phyloP scores from a whole-genome alignment of 225 moss, liverwort and hornwort genomes.

The Straminergon stramineum region DNA sequence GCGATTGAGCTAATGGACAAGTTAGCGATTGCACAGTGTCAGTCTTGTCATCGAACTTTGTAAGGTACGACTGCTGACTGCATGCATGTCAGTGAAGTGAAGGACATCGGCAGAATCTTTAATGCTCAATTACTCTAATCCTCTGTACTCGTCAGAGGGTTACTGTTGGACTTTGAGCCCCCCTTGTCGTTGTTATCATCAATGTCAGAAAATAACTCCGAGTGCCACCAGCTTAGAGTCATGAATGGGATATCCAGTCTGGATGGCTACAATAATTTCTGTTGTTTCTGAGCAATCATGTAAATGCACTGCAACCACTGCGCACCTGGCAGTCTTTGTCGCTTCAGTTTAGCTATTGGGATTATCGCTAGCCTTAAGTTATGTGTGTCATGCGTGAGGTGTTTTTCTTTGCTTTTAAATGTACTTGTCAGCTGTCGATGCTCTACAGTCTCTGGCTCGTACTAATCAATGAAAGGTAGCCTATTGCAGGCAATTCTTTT shows the following conservation, averaged over 20 bases:
- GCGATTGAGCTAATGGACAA: not conserved
- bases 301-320: not conserved
- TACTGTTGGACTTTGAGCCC: not conserved
- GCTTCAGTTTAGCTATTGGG: not conserved
- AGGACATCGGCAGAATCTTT: not conserved
- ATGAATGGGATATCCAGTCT: not conserved
- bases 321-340: not conserved
- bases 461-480: not conserved
- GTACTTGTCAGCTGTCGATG: conserved; percentile 5
- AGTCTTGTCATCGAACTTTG: not conserved
- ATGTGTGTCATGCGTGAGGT: not conserved
- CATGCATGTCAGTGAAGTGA: not conserved
- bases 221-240: not conserved
- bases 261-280: not conserved
- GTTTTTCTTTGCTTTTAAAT: not conserved
- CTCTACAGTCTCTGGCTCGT: not conserved
- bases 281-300: not conserved
- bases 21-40: not conserved
- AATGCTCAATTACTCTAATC: not conserved
- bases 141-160: not conserved
- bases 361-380: not conserved
- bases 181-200: not conserved
- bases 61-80: not conserved
- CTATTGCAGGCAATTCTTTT: conserved; percentile 1
- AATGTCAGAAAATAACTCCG: not conserved